Conservation (phyloP, 2,329 filamentous ascomycete genomes). For the Epicoccum nigrum region DNA sequence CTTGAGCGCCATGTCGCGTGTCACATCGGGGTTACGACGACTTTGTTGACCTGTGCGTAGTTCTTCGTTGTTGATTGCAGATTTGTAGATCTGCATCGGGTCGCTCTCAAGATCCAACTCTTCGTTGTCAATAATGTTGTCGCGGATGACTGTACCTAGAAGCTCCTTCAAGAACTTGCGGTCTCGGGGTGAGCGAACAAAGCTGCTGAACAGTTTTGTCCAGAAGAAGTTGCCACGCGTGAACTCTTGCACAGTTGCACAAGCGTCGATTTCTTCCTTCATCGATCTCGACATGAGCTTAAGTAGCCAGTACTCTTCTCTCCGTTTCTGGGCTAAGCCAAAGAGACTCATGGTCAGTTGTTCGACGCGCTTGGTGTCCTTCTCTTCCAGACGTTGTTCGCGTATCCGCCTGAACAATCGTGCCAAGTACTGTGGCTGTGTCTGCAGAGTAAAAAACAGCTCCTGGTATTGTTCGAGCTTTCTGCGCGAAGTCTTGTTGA, state of each 20-base stretch:
- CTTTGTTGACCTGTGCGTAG: constrained; percentile 87
- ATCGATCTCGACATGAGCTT: constrained; percentile 85
- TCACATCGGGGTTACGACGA: constrained; percentile 79
- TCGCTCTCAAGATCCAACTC: constrained; percentile 94
- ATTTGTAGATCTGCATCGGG: constrained; percentile 94
- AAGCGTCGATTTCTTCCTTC: constrained; percentile 81
- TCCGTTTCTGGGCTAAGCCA: constrained; percentile 93
- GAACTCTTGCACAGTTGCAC: constrained; percentile 79
- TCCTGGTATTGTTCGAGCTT: constrained; percentile 98
- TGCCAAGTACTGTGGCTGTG: constrained; percentile 92
- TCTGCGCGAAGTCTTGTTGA: constrained; percentile 94
- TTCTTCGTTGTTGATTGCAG: constrained; percentile 96
- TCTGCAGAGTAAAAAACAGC: constrained; percentile 95
- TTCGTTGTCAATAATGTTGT: constrained; percentile 91
- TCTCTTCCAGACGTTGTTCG: constrained; percentile 83
- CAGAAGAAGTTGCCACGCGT: constrained; percentile 91
- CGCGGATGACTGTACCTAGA: constrained; percentile 81
- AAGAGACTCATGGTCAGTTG: constrained; percentile 96
- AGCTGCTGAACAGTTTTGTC: constrained; percentile 83
- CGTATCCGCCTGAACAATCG: constrained; percentile 83
- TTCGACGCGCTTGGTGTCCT: constrained; percentile 90
- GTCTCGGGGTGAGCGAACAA: constrained; percentile 88
- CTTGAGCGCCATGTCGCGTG: constrained; percentile 91
- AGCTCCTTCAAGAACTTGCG: constrained; percentile 90
- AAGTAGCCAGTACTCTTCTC: constrained; percentile 95